A percentile compares a stretch with the other conserved stretches of the same genome.
Conservation (phyloP, 129 eudicot genomes). For the Chrysanthemum seticuspe region DNA sequence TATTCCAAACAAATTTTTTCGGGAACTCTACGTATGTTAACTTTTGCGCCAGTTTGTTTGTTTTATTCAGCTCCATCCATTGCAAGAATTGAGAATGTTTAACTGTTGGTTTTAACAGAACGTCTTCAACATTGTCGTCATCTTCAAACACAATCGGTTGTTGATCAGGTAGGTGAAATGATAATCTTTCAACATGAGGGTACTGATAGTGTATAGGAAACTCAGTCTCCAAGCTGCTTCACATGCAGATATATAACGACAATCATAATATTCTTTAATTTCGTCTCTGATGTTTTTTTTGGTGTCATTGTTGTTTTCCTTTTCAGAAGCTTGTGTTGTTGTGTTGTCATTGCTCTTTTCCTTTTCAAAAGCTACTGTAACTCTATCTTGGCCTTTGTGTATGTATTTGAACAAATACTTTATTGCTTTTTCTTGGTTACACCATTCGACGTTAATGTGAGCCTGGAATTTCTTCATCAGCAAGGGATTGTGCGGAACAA, state of each 20-base stretch:
- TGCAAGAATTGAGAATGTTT: not conserved
- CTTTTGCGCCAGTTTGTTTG: not conserved
- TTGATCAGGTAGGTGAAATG: not conserved
- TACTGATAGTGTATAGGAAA: not conserved
- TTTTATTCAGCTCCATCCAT: not conserved
- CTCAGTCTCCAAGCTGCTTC: not conserved
- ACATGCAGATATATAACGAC: not conserved
- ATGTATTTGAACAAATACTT: not conserved
- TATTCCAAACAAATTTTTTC: not conserved
- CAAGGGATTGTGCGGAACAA: not conserved
- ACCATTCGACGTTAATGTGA: not conserved
- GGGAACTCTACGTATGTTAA: not conserved
- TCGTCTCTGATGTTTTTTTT: not conserved
- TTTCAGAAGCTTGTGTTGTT: not conserved
- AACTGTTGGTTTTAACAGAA: not conserved
- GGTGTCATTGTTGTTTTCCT: fast-evolving
- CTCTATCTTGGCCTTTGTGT: not conserved
- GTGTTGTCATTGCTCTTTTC: no score
- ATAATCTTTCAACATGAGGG: not conserved
- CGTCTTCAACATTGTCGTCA: not conserved
- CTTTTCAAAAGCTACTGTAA: not conserved
- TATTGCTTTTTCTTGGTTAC: not conserved
- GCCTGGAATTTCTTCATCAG: not conserved
- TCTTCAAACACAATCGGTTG: not conserved
- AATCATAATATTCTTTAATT: not conserved